Percentiles rank a stretch among this genome's conserved stretches.
These are phyloP conservation scores for Neopestalotiopsis sp. DNA, from an alignment of 2,329 filamentous ascomycete species.

Conservation along the genomic window DNA sequence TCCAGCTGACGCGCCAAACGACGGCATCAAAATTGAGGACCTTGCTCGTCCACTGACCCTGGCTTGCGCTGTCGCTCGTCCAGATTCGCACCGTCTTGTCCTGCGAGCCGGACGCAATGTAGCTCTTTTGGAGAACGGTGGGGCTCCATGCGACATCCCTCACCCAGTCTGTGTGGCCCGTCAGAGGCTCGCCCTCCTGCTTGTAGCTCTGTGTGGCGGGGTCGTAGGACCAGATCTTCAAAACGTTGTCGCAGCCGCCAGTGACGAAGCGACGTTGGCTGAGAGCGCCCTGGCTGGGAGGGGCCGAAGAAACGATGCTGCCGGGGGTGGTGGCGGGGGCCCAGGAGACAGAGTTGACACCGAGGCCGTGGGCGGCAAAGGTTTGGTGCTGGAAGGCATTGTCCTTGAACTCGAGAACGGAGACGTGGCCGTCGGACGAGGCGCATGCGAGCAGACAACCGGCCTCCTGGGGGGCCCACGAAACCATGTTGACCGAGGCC, in stretches of 20 bases:
- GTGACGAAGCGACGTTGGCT: slow-evolving; percentile 87
- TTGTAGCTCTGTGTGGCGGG: slow-evolving; percentile 64
- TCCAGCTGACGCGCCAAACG: slow-evolving; percentile 98
- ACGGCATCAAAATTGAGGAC: slow-evolving; percentile 86
- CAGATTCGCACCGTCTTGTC: slow-evolving; percentile 98
- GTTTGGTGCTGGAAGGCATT: slow-evolving; percentile 89
- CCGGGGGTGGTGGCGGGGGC: slow-evolving; percentile 85
- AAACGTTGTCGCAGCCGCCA: slow-evolving; percentile 88
- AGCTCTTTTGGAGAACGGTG: slow-evolving; percentile 91
- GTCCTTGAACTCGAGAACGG: slow-evolving; percentile 95
- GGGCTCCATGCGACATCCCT: slow-evolving; percentile 97
- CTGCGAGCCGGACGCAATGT: slow-evolving; percentile 94
- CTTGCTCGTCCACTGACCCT: slow-evolving; percentile 83
- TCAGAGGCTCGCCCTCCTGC: slow-evolving; percentile 67
- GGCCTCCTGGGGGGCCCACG: slow-evolving; percentile 96
- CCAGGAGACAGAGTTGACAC: slow-evolving; percentile 96
- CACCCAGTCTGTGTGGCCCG: slow-evolving; percentile 94
- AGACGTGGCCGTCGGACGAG: slow-evolving; percentile 91
- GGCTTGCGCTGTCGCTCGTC: slow-evolving; percentile 75
- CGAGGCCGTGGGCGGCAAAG: slow-evolving; percentile 90
- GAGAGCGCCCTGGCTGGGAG: slow-evolving; percentile 60
- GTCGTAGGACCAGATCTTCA: slow-evolving; percentile 93
- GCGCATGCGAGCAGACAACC: slow-evolving; percentile 95
- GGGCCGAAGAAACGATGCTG: slow-evolving; percentile 77
- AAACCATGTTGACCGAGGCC: slow-evolving; percentile 93